Base-by-base conservation (phyloP, 495 filamentous ascomycete species). In the Neurospora sp. region DNA sequence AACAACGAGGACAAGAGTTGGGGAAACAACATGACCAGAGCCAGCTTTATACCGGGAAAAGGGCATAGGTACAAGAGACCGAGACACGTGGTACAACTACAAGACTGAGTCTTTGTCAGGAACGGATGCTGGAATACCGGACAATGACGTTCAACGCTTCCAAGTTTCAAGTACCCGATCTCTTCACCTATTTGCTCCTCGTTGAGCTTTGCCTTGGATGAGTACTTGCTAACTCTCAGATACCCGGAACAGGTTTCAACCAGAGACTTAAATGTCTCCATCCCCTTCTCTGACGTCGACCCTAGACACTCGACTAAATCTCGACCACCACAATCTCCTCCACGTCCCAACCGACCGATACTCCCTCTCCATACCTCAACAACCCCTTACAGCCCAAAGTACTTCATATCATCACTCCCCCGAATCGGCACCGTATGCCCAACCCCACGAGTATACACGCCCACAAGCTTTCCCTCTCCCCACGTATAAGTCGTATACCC, bases 391-490 rank as follows among this genome's bases (percentile, higher is more conserved):
- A 78, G 20, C 42, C 73, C 76, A 70, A 78, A 78, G 54, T 71
- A 78, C 31, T 72, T 75, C 73, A 79, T 73, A 42, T 79, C 78
- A 31, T 77, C 76, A 18, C 39, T 41, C 16, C 75, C 78, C 12
- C 72, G 72, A 14, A 78, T 75, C 6, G 76, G 76, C 5, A 79
- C 76, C 1, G 70, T 69, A 66, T 79, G 78, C 10, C 78, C 78
- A 14, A 79, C 78, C 12, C 75, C 76, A 20, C 75, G 40, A 4
- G 76, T 76, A 66, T 75, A 77, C 6, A 77, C 35, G 2, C 76
- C 78, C 23, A 76, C 69, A 0, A 79, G 48, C 12, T 73, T 44
- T 35, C 71, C 72, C 41, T 71, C 71, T 11, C 72, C 76, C 73
- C 70, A 78, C 9, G 73, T 77, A 70, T 75, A 75, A 2, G 74